phyloP scores from a whole-genome alignment of 2,329 filamentous ascomycete genomes.

The Sporothrix dimorphospora region DNA sequence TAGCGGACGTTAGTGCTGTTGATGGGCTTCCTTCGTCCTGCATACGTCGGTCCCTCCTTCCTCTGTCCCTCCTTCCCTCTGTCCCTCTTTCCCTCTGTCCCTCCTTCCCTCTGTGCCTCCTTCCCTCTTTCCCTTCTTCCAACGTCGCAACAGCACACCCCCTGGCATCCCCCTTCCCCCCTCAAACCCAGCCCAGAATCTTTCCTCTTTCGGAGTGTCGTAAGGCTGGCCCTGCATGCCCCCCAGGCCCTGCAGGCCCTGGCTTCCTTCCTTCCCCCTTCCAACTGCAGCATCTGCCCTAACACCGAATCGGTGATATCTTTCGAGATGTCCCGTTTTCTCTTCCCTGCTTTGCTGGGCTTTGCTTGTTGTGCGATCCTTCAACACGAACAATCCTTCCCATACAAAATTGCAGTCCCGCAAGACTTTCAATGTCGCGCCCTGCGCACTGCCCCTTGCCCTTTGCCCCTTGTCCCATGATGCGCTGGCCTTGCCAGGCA shows the following conservation, averaged over 20 bases:
- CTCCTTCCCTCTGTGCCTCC: neutral
- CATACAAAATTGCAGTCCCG: neutral
- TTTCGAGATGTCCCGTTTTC: neutral
- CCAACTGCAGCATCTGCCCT: conserved; percentile 6
- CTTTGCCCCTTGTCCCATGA: neutral
- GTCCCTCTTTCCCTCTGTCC: neutral
- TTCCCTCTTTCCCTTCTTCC: neutral
- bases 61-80: too few species aligned
- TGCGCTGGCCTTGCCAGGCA: neutral
- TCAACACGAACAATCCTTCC: neutral
- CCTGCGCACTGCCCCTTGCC: neutral
- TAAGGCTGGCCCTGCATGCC: conserved; percentile 22
- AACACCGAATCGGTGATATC: neutral
- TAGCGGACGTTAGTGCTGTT: neutral
- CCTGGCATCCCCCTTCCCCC: neutral
- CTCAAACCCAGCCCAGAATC: conserved; percentile 6
- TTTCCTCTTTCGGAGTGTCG: conserved; percentile 15
- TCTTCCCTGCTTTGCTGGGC: neutral
- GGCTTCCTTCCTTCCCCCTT: neutral
- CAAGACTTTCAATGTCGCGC: neutral
- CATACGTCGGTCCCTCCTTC: too few species aligned
- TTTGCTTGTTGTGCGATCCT: neutral
- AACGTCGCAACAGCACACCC: neutral
- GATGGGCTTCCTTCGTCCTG: neutral
- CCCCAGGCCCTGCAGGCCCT: neutral